Conservation (phyloP, 2,329 filamentous ascomycete genomes). For the Epichloe uncinata region DNA sequence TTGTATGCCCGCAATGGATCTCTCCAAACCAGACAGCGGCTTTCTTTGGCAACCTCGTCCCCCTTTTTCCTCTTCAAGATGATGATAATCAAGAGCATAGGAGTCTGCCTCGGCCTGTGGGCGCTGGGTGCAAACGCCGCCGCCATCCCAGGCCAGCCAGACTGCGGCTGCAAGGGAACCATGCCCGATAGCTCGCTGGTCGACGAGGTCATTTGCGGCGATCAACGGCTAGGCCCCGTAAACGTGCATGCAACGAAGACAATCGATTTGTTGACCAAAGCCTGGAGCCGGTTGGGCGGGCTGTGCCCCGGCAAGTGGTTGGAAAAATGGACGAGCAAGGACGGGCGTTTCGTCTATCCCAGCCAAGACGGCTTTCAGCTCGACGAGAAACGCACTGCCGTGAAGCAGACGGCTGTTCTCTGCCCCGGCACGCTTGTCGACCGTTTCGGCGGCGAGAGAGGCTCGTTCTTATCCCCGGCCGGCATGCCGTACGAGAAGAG, state of each 20-base stretch:
- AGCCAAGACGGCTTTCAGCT: background rate
- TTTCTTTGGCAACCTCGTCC: background rate
- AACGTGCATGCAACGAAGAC: background rate
- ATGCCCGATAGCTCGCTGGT: background rate
- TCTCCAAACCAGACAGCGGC: background rate
- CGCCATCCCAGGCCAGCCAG: background rate
- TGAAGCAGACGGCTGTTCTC: background rate
- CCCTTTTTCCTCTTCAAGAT: background rate
- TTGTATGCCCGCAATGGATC: background rate
- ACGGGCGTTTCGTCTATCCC: background rate
- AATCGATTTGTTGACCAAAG: background rate
- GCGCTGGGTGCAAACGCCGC: background rate
- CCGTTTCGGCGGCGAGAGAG: background rate
- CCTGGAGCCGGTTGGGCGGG: background rate
- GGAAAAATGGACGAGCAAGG: background rate
- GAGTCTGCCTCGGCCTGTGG: background rate
- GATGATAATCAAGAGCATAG: background rate
- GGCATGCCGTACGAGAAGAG: background rate
- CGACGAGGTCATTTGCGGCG: background rate
- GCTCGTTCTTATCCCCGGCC: background rate
- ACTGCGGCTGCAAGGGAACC: background rate
- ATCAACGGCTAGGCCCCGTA: background rate
- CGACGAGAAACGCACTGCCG: background rate
- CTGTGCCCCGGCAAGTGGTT: background rate
- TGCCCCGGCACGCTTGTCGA: background rate